Base-by-base conservation (phyloP, 1,284 basidiomycete species). In the Pyrrhoderma noxium region DNA sequence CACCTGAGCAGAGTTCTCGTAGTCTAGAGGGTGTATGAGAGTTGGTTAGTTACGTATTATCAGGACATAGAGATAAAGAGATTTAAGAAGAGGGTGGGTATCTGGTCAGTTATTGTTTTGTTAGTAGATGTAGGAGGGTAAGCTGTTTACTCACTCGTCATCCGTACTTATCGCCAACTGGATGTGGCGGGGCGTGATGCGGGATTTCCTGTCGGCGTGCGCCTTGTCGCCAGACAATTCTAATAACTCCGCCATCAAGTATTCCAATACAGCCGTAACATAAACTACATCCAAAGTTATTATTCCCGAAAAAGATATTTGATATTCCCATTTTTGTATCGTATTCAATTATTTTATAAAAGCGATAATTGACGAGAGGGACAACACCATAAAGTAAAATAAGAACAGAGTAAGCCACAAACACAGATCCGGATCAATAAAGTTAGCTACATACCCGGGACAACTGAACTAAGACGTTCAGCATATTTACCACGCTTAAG, bases 131-230 rank as follows among this genome's bases (percentile, higher is more conserved):
- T n/a, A n/a, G n/a, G n/a, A n/a, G n/a, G n/a, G n/a, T n/a, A n/a
- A n/a, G n/a, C n/a, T 37, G 9, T 37, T 11, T 9, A 71, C 79
- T 58, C 59, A 81, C 82, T 90, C 87, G 62, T 90, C 87, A 56
- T 90, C 88, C 67, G 90, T 90, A 59, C 89, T 79, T 69, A 94
- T 91, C 60, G 90, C 91, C 57, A 93, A 85, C 67, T 93, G 89
- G 54, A 93, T 67, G 70, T 93, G 90, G 66, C 91, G 82, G 54
- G 91, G 91, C 14, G 92, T 87, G 65, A 93, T 93, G 83, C 90
- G 89, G 64, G 89, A 86, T 76, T 92, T 85, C 76, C 80, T 82
- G 72, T 82, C 81, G 63, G 79, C 78, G 25, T 77, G 72, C 7
- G 73, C 76, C 48, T 81, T 83, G 65, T 85, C 85, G 56, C 84